Evolutionary conservation across 1,284 basidiomycete genomes (phyloP).

Genomic region (Coriolopsis trogii): DNA sequence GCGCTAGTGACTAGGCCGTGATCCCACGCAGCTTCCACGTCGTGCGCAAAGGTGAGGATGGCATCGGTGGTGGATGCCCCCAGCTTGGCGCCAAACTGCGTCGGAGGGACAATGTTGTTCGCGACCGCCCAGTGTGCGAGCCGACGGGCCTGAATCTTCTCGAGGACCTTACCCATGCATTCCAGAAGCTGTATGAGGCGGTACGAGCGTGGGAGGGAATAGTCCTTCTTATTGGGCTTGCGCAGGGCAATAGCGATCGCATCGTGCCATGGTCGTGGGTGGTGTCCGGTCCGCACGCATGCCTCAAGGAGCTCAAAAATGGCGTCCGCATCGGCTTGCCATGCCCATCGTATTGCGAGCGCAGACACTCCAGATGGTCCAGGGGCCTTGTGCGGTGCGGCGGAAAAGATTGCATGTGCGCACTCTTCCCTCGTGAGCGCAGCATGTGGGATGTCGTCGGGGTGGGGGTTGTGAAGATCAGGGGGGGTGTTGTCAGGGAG

Average conservation of each 20-base stretch:
- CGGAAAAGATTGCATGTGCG: too few species aligned
- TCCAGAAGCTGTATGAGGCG: constrained; percentile 28
- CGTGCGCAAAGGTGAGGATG: constrained; percentile 10
- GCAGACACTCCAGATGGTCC: too few species aligned
- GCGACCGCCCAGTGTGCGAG: background rate
- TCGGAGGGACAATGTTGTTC: constrained; percentile 7
- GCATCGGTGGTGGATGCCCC: constrained; percentile 10
- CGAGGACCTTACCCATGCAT: constrained; percentile 27
- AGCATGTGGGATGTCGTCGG: background rate
- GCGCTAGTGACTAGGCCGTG: constrained; percentile 5
- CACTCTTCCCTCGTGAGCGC: background rate
- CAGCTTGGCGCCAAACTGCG: background rate
- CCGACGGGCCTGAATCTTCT: constrained; percentile 17
- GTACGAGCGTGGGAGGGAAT: constrained; percentile 25
- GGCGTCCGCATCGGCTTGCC: too few species aligned
- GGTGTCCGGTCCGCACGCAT: too few species aligned
- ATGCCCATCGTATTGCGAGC: too few species aligned
- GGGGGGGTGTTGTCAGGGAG: background rate
- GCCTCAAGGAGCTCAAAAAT: too few species aligned
- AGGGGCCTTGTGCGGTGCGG: too few species aligned
- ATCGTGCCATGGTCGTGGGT: too few species aligned
- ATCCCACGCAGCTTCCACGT: constrained; percentile 6
- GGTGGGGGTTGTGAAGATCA: background rate
- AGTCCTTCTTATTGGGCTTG: constrained; percentile 18
- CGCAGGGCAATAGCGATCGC: too few species aligned